Evolutionary conservation across 495 filamentous ascomycete genomes (phyloP), one percentile per base, ranked within the genome.

Genomic region (Hypoxylon crocopeplum): DNA sequence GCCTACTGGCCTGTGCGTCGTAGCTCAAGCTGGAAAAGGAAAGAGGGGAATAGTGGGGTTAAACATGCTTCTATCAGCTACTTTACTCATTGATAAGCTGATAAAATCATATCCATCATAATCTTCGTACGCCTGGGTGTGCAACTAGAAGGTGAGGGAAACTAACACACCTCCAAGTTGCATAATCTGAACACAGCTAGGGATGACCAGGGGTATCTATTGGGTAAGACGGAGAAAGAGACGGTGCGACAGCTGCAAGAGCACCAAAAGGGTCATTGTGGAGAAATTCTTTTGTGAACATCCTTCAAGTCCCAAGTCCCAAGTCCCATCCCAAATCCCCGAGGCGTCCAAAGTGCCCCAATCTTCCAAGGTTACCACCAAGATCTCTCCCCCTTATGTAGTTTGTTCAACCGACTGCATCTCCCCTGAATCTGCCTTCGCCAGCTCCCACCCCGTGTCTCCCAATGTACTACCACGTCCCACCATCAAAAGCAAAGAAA

Each of bases 151-250:
- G 47, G 46, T n/a, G n/a, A 34, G 53, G 25, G 48, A 16, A 24
- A 57, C 38, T 44, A 53, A 41, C 17, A 48, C 59, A 58, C 48
- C 59, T 49, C 6, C 19, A 44, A 33, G 33, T 52, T 47, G 58
- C 58, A 62, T 51, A 36, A 53, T 48, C 47, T 44, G 40, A 51
- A 30, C 7, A 34, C 7, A 47, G 47, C 40, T 41, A 54, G 19
- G 19, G 7, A 52, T 19, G 33, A 46, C 3, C 45, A 59, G 46
- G 61, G 61, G 7, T 41, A 42, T 24, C 21, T 10, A 62, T 66
- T 61, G 62, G 62, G 3, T 40, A 53, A 51, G 38, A 49, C 62
- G 62, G 62, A 66, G 56, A 66, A 66, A 66, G 52, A 57, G 62
- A 66, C 37, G 62, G 62, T 19, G 62, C 62, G 62, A 56, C 25